phyloP scores from a whole-genome alignment of 257 asterid genomes.

The Buddleja alternifolia region DNA sequence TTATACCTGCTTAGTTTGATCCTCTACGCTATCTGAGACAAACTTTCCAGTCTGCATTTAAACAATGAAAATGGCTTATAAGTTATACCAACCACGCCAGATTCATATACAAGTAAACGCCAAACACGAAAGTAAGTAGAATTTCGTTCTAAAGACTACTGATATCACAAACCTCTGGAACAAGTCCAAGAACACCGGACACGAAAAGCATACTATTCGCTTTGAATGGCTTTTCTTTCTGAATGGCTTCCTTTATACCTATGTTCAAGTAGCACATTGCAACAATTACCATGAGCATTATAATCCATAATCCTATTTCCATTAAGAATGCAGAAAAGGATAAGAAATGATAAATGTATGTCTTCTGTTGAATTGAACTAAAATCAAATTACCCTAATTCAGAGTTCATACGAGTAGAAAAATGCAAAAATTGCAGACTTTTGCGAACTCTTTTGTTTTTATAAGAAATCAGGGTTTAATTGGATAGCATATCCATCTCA shows the following conservation, averaged over 20 bases:
- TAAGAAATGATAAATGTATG: background rate
- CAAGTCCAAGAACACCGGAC: constrained; percentile 75
- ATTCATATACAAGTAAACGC: background rate
- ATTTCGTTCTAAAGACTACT: background rate
- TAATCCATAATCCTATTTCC: background rate
- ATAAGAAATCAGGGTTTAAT: too few species aligned
- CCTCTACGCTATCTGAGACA: constrained; percentile 88
- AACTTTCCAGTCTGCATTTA: constrained; percentile 79
- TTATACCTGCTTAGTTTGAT: constrained; percentile 95
- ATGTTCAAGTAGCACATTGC: constrained; percentile 26
- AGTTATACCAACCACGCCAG: background rate
- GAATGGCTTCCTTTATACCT: constrained; percentile 76
- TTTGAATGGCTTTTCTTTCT: constrained; percentile 88
- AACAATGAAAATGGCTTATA: constrained; percentile 18
- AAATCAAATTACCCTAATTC: constrained; percentile 1
- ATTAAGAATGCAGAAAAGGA: background rate
- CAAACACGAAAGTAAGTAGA: background rate
- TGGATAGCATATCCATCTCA: too few species aligned
- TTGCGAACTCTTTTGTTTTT: too few species aligned
- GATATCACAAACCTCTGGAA: constrained; percentile 76
- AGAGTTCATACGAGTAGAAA: too few species aligned
- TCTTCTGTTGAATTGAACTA: background rate
- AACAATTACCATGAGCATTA: constrained; percentile 19
- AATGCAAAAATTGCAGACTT: too few species aligned
- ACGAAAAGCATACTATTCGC: constrained; percentile 77